Evolutionary conservation across 2,329 filamentous ascomycete species (phyloP), one percentile per base, ranked within the genome.

Genomic region (Malbranchea cinnamomea): DNA sequence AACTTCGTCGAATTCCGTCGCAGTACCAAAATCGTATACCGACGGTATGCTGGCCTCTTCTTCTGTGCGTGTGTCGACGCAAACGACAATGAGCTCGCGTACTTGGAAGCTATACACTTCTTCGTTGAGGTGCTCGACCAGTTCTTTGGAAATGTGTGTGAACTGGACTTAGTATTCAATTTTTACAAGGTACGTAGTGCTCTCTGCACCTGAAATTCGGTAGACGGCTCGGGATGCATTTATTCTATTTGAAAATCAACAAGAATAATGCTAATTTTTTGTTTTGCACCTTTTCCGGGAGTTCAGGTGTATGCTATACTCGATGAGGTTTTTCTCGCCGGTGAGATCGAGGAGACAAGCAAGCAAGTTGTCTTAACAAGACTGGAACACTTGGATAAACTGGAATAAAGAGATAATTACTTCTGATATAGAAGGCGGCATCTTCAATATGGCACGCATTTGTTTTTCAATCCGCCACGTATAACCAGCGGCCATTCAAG

Each of bases 51-150:
- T 0, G 89, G 89, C 0, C 74, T 98, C 35, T 98, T 98, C 71
- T 98, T 98, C 66, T 98, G 89, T 65, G 91, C 85, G 31, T 95
- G 89, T 59, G 89, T 98, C 52, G 89, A 98, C 60, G 91, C 87
- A 30, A 95, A 94, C 57, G 89, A 98, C 59, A 98, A 95, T 59
- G 89, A 98, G 64, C 67, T 98, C 37, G 87, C 89, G 15, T 95
- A 84, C 50, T 69, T 98, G 36, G 89, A 98, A 60, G 89, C 85
- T 5, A 94, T 98, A 49, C 89, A 98, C 60, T 98, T 98, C 66
- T 98, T 98, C 50, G 89, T 98, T 46, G 89, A 98, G 63, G 89
- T 98, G 38, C 69, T 98, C 47, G 89, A 98, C 66, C 76, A 85
- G 49, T 98, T 98, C 62, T 98, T 98, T 56, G 89, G 89, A 42